phyloP scores from a whole-genome alignment of 2,329 filamentous ascomycete genomes.

The Monosporascus sp. region DNA sequence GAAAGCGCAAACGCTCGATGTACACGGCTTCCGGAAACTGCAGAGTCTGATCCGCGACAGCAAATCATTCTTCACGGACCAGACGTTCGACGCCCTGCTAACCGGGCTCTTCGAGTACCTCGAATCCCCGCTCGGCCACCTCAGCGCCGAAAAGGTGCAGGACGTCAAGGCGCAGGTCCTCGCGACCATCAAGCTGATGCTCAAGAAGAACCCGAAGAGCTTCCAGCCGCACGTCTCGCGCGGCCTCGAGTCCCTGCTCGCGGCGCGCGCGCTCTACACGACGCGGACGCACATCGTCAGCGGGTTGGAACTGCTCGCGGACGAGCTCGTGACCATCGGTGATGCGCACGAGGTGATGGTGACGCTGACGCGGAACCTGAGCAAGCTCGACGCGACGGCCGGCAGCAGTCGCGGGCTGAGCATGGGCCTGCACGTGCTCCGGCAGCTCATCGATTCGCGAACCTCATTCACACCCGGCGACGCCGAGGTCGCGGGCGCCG shows the following conservation, averaged over 20 bases:
- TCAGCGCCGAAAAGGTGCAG: conserved; percentile 59
- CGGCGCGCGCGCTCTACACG: conserved; percentile 61
- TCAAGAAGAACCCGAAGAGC: conserved; percentile 59
- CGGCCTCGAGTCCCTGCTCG: conserved; percentile 61
- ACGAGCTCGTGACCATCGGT: conserved; percentile 64
- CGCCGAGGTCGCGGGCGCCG: conserved; percentile 45
- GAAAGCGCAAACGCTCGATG: conserved; percentile 65
- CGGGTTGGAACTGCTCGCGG: conserved; percentile 67
- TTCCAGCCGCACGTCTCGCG: conserved; percentile 64
- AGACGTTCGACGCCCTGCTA: conserved; percentile 64
- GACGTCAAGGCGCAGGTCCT: conserved; percentile 71
- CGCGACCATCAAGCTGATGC: conserved; percentile 66
- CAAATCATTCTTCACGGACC: conserved; percentile 56
- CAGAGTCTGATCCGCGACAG: conserved; percentile 68
- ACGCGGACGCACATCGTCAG: conserved; percentile 65
- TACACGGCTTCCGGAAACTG: conserved; percentile 73
- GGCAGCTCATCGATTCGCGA: conserved; percentile 48
- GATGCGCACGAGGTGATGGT: conserved; percentile 55
- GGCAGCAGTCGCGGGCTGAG: conserved; percentile 47
- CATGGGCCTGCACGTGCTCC: conserved; percentile 60
- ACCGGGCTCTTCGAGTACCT: conserved; percentile 67
- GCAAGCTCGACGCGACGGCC: conserved; percentile 36
- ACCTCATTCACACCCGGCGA: conserved; percentile 44
- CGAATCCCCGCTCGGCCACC: conserved; percentile 50
- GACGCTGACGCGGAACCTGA: conserved; percentile 46